Percentiles rank a stretch among this genome's conserved stretches.
Conservation (phyloP, 768 basidiomycete genomes). For the Lactifluus pinguis region DNA sequence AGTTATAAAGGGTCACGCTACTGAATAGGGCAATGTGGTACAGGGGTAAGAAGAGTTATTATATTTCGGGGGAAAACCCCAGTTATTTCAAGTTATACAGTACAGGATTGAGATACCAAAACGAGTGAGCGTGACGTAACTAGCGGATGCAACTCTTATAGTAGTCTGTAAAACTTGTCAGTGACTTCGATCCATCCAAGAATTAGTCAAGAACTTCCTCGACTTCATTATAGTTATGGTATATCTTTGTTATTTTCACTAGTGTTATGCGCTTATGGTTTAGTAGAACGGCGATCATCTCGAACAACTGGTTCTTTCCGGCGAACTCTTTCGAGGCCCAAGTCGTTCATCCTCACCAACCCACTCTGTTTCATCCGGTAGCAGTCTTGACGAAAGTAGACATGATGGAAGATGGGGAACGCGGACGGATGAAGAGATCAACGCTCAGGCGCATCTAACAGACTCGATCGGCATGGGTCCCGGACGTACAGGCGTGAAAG, state of each 20-base stretch:
- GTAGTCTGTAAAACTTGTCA: neutral
- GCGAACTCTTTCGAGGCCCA: constrained; percentile 54
- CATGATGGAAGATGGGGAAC: constrained; percentile 30
- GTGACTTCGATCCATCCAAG: neutral
- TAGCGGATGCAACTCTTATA: no score
- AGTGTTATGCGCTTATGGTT: neutral
- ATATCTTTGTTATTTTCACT: neutral
- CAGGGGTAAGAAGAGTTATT: no score
- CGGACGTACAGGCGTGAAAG: constrained; percentile 82
- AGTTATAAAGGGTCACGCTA: no score
- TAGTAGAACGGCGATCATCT: constrained; percentile 26
- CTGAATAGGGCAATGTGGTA: no score
- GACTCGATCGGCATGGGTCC: constrained; percentile 80
- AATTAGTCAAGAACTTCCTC: neutral
- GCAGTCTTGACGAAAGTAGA: constrained; percentile 48
- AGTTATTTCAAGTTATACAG: no score
- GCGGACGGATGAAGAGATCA: constrained; percentile 30
- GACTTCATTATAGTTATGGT: constrained; percentile 3
- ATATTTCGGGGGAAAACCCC: no score
- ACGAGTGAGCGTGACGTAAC: no score
- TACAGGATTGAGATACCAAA: no score
- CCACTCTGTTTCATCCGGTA: constrained; percentile 42
- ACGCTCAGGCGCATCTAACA: constrained; percentile 31
- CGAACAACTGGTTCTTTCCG: constrained; percentile 69
- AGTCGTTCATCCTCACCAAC: constrained; percentile 55